Base-by-base conservation (phyloP, 1,284 basidiomycete genomes). In the Fomitopsis betulina region DNA sequence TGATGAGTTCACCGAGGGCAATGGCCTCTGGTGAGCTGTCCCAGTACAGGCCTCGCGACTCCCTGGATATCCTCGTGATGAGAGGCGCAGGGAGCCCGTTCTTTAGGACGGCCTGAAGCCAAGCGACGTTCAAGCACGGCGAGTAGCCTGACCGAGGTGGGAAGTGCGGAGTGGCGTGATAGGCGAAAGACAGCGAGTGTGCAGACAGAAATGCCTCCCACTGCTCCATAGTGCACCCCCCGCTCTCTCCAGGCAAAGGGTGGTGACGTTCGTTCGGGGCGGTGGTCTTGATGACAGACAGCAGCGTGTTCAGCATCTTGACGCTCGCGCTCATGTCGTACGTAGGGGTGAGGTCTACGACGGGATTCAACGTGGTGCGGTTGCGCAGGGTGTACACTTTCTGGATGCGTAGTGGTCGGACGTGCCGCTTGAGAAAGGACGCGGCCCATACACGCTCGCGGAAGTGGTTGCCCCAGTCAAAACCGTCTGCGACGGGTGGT, bases 251-350 rank as follows among this genome's bases (percentile, higher is more conserved):
- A 7, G 39, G 35, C 21, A 42, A 19, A 6, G 27, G 42, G 35
- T 12, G 27, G 19, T 10, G 50, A 7, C 19, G 25, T 19, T 54
- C n/a, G 13, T 32, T 54, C 58, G 75, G 39, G 0, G 56, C 39
- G 57, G 64, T 58, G 1, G 75, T 78, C 27, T 57, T n/a, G 35
- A 77, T 40, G 7, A 70, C 67, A 50, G 65, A 60, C 4, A 72
- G 61, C 23, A 76, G 56, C 5, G 69, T 58, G 5, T 65, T 56
- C 27, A 61, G 50, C 5, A 56, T 62, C 1, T 50, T 45, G 12
- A 57, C 9, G 45, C 59, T 55, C n/a, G 19, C 21, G 8, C 40
- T 32, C 3, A 21, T n/a, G 21, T 60, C 58, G 23, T 54, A 51
- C 7, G 25, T 39, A 17, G 57, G 51, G 5, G 50, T 37, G 30